Conservation (phyloP, 768 basidiomycete genomes). For the Dacryopinax spathularia region DNA sequence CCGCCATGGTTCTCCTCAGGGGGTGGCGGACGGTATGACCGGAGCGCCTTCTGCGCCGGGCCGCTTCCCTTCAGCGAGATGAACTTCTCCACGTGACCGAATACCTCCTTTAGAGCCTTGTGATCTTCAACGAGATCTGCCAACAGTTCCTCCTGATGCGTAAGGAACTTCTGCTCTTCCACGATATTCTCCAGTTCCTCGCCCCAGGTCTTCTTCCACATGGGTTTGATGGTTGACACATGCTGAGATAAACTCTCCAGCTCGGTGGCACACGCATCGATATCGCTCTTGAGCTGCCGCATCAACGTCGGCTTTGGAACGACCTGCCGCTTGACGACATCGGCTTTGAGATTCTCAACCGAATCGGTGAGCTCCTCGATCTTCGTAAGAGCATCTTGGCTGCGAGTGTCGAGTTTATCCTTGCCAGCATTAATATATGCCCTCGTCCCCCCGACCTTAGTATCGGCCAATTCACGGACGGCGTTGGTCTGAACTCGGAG, state of each 20-base stretch:
- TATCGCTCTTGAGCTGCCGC: slow-evolving; percentile 56
- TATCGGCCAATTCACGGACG: slow-evolving; percentile 72
- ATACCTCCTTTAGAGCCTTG: slow-evolving; percentile 75
- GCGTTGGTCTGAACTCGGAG: slow-evolving; percentile 73
- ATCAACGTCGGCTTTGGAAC: slow-evolving; percentile 64
- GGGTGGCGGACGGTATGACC: slow-evolving; percentile 45
- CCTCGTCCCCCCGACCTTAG: slow-evolving; percentile 71
- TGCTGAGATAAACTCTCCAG: slow-evolving; percentile 67
- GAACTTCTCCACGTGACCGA: slow-evolving; percentile 82
- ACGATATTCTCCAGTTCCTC: slow-evolving; percentile 91
- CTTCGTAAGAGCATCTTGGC: slow-evolving; percentile 78
- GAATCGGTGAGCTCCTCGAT: slow-evolving; percentile 88
- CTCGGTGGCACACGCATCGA: slow-evolving; percentile 49
- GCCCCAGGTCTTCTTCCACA: slow-evolving; percentile 99
- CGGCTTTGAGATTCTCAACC: slow-evolving; percentile 77
- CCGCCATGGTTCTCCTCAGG: slow-evolving; percentile 55
- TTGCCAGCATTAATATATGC: slow-evolving; percentile 86
- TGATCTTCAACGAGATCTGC: slow-evolving; percentile 81
- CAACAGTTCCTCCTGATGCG: slow-evolving; percentile 84
- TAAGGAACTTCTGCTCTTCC: slow-evolving; percentile 89
- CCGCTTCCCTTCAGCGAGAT: slow-evolving; percentile 49
- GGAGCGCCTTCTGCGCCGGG: slow-evolving; percentile 23
- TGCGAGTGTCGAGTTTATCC: slow-evolving; percentile 74
- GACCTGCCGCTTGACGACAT: slow-evolving; percentile 77
- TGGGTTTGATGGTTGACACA: slow-evolving; percentile 78